A percentile compares a stretch with the other conserved stretches of the same genome.
phyloP scores from a whole-genome alignment of 1,139 yeast genomes.

The Wickerhamomyces sp. region DNA sequence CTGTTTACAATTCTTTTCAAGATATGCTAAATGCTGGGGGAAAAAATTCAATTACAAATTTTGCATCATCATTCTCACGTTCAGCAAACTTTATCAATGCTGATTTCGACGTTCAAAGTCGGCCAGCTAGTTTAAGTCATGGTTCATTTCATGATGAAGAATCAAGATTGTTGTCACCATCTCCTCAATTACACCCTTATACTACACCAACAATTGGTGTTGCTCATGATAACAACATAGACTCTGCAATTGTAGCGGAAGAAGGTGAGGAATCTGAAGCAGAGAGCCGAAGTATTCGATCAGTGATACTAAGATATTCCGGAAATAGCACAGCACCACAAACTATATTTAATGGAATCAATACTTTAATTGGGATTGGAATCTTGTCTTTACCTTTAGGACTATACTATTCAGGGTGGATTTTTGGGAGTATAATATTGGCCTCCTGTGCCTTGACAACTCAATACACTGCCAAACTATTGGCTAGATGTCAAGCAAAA shows the following conservation, averaged over 20 bases:
- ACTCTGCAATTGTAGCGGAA: constrained; percentile 30
- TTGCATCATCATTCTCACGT: constrained; percentile 23
- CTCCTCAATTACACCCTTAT: neutral
- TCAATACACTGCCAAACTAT: constrained; percentile 50
- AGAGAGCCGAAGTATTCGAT: constrained; percentile 37
- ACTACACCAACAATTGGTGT: neutral
- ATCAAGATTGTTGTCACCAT: constrained; percentile 3
- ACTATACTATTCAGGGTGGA: constrained; percentile 75
- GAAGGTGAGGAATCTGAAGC: constrained; percentile 51
- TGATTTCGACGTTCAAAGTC: constrained; percentile 19
- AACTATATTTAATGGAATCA: constrained; percentile 82
- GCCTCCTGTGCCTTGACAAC: constrained; percentile 50
- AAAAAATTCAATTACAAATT: constrained; percentile 19
- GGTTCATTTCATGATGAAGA: constrained; percentile 13
- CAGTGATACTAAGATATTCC: constrained; percentile 38
- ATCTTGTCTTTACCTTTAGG: constrained; percentile 82
- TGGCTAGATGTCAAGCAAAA: constrained; percentile 50
- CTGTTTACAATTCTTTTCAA: constrained; percentile 21
- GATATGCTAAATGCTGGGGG: constrained; percentile 21
- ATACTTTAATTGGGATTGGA: constrained; percentile 83
- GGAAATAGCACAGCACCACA: constrained; percentile 62
- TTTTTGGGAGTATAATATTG: constrained; percentile 48
- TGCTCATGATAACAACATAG: neutral
- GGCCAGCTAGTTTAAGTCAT: constrained; percentile 13
- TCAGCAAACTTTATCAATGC: constrained; percentile 21